Conservation (phyloP, 2,329 filamentous ascomycete genomes). For the Talaromyces sp. region DNA sequence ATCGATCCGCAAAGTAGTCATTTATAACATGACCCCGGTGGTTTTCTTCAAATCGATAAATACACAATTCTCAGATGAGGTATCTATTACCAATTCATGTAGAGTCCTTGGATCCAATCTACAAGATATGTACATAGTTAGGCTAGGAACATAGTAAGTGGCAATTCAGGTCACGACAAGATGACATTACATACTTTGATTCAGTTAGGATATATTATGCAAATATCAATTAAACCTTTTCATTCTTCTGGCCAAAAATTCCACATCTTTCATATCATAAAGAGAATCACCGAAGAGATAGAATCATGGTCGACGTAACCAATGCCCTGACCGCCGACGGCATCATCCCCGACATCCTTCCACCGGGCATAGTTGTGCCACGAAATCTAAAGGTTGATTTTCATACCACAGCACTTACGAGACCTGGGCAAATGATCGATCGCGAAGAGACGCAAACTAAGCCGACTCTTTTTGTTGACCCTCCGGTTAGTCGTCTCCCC, state of each 20-base stretch:
- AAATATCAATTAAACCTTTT: too few species aligned
- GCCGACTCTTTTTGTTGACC: slow-evolving; percentile 16
- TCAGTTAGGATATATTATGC: neutral
- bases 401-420: slow-evolving; percentile 2
- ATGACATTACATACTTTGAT: slow-evolving; percentile 5
- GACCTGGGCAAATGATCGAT: slow-evolving; percentile 17
- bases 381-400: slow-evolving; percentile 16
- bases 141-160: neutral
- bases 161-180: slow-evolving; percentile 7
- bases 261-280: too few species aligned
- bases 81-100: neutral
- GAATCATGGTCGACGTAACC: neutral
- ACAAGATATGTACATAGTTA: neutral
- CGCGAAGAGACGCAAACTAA: slow-evolving; percentile 12
- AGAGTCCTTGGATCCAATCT: neutral
- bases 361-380: slow-evolving; percentile 3
- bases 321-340: slow-evolving; percentile 9
- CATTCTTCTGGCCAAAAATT: too few species aligned
- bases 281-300: too few species aligned
- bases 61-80: too few species aligned
- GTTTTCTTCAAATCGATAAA: neutral
- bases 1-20: neutral
- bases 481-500: slow-evolving; percentile 12
- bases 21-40: neutral
- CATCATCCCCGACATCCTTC: slow-evolving; percentile 17